Evolutionary conservation across 495 filamentous ascomycete genomes (phyloP).

Genomic region (Trichoderma virens): DNA sequence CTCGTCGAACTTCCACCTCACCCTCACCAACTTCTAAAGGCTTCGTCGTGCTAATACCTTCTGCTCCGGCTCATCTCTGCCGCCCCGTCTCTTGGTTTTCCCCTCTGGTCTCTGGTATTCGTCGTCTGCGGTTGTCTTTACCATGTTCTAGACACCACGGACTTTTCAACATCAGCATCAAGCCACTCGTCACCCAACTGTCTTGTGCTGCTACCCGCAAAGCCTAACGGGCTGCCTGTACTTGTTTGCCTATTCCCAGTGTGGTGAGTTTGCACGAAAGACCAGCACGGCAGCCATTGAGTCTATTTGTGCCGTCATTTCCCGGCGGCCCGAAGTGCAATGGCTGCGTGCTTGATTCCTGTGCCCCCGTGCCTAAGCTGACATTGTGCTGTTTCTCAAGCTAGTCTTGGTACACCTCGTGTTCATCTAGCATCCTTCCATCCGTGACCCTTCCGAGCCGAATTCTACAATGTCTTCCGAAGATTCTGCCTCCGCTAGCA

Average conservation of each 20-base stretch:
- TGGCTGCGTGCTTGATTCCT: too few relatives aligned
- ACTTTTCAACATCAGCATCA: neutral
- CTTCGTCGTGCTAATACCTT: neutral
- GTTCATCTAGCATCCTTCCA: neutral
- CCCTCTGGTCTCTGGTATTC: slow-evolving; percentile 10
- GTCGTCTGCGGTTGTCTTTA: slow-evolving; percentile 3
- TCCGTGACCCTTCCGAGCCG: neutral
- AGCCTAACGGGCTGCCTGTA: neutral
- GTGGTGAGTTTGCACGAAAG: neutral
- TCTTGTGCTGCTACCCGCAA: slow-evolving; percentile 1
- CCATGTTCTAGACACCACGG: slow-evolving; percentile 8
- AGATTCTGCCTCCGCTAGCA: slow-evolving; percentile 13
- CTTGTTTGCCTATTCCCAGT: neutral
- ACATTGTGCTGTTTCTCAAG: too few relatives aligned
- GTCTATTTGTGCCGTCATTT: neutral
- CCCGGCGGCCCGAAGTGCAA: too few relatives aligned
- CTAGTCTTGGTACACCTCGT: neutral
- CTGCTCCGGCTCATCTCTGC: slow-evolving; percentile 4
- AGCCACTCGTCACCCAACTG: neutral
- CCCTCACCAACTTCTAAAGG: slow-evolving; percentile 6
- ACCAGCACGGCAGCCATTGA: neutral
- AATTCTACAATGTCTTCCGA: slow-evolving; percentile 22
- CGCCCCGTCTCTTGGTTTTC: slow-evolving; percentile 9
- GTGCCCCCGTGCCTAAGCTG: too few relatives aligned
- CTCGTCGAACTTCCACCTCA: slow-evolving; percentile 14